Percentiles rank a stretch among this genome's conserved stretches.
These are phyloP conservation scores for Calonectria pseudoturangicola DNA, from an alignment of 2,329 filamentous ascomycete genomes.

Conservation along the genomic window DNA sequence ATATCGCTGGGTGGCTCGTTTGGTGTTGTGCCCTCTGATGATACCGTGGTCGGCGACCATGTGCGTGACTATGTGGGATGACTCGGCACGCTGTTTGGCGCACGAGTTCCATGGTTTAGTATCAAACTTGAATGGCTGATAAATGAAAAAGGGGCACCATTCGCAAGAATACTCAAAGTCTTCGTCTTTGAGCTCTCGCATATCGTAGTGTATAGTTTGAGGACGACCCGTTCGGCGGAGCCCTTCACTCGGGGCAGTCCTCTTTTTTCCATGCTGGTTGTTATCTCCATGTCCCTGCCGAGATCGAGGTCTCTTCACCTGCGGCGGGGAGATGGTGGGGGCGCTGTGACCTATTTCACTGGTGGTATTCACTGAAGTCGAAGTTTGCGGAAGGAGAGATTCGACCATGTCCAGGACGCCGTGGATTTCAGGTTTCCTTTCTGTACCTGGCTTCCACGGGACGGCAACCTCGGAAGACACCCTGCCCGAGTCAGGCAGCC, in stretches of 20 bases:
- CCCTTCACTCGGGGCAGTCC: not conserved
- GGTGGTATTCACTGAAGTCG: not conserved
- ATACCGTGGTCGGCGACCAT: slow-evolving; percentile 51
- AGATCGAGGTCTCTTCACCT: slow-evolving; percentile 6
- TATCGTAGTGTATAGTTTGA: not conserved
- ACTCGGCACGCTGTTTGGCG: slow-evolving; percentile 35
- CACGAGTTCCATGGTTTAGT: slow-evolving; percentile 35
- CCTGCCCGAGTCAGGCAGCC: not conserved
- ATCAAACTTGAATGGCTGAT: slow-evolving; percentile 25
- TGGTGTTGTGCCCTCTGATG: slow-evolving; percentile 45
- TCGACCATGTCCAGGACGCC: not conserved
- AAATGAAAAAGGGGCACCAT: slow-evolving; percentile 29
- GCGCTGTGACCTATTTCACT: not conserved
- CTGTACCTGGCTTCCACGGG: not conserved
- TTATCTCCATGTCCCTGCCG: not conserved
- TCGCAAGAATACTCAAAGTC: slow-evolving; percentile 37
- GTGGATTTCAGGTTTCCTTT: not conserved
- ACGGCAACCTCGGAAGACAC: not conserved
- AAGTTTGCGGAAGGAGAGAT: not conserved
- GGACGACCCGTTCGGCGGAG: not conserved
- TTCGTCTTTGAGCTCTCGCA: slow-evolving; percentile 14
- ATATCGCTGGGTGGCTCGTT: slow-evolving; percentile 43
- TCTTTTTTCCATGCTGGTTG: slow-evolving; percentile 2
- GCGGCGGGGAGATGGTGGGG: not conserved
- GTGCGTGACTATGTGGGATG: slow-evolving; percentile 51